These are phyloP conservation scores for Ramaria sp. DNA, from an alignment of 768 basidiomycete species.

Conservation along the genomic window DNA sequence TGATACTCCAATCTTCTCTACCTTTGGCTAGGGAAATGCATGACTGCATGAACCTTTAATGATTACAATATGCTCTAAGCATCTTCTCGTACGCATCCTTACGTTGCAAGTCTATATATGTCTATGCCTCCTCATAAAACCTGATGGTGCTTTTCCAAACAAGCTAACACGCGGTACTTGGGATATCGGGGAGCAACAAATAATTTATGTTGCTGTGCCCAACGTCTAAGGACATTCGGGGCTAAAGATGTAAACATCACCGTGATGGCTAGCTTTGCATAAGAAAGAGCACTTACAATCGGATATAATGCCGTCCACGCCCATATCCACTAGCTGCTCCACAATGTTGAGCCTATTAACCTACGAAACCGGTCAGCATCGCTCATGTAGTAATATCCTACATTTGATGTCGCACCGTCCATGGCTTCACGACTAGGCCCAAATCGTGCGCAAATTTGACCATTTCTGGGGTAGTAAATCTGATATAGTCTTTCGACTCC, in stretches of 20 bases:
- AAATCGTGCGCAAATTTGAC: slow-evolving; percentile 53
- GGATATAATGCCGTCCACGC: slow-evolving; percentile 69
- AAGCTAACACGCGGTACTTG: slow-evolving; percentile 48
- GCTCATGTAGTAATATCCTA: not conserved
- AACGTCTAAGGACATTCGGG: slow-evolving; percentile 46
- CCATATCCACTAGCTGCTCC: slow-evolving; percentile 48
- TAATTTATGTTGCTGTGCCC: slow-evolving; percentile 42
- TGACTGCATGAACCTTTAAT: too few species aligned
- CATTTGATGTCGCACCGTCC: slow-evolving; percentile 43
- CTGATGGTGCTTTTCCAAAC: slow-evolving; percentile 39
- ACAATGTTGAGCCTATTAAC: slow-evolving; percentile 51
- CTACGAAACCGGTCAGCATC: slow-evolving; percentile 22
- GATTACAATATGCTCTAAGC: too few species aligned
- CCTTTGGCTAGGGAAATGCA: too few species aligned
- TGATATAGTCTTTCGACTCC: slow-evolving; percentile 30
- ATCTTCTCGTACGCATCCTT: too few species aligned
- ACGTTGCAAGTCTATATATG: too few species aligned
- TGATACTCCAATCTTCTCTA: too few species aligned
- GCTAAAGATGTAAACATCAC: slow-evolving; percentile 20
- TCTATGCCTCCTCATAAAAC: not conserved
- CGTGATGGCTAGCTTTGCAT: not conserved
- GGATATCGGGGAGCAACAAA: slow-evolving; percentile 47
- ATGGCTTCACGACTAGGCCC: slow-evolving; percentile 57
- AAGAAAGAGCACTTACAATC: slow-evolving; percentile 35
- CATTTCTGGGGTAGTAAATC: slow-evolving; percentile 62